Conservation (phyloP, 805 yeast species). For the Metschnikowia lochheadii region DNA sequence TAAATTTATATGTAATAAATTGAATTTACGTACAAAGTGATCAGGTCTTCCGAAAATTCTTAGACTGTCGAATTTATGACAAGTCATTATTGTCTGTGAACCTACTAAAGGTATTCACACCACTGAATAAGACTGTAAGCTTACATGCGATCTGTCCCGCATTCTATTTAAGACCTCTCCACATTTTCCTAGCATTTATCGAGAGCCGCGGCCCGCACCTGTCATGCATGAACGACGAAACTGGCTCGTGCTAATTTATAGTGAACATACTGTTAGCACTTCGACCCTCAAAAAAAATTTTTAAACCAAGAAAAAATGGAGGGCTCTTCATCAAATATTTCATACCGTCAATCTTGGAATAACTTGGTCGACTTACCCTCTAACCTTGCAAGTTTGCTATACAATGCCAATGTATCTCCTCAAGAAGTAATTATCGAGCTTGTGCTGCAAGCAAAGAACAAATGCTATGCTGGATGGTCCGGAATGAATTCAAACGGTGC, state of each 20-base stretch:
- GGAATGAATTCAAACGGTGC: conserved; percentile 44
- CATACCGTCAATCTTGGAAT: conserved; percentile 35
- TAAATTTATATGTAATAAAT: not conserved
- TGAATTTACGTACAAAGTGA: not conserved
- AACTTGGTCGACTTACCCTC: conserved; percentile 56
- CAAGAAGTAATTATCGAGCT: conserved; percentile 56
- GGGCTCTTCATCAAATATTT: conserved; percentile 27
- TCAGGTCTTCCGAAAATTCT: not conserved
- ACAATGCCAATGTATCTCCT: conserved; percentile 49
- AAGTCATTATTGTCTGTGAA: not conserved
- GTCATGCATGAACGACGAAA: conserved; percentile 6
- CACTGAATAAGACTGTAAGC: not conserved
- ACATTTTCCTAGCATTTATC: not conserved
- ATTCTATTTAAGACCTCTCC: not conserved
- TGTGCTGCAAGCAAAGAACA: conserved; percentile 24
- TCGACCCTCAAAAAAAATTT: not conserved
- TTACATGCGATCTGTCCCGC: not conserved
- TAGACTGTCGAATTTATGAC: not conserved
- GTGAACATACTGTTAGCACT: not conserved
- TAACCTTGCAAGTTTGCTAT: conserved; percentile 41
- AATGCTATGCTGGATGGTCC: conserved; percentile 60
- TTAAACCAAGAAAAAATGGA: conserved; percentile 25
- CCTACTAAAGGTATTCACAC: not conserved
- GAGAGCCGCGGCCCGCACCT: conserved; percentile 5
- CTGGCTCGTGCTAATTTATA: not conserved